phyloP scores from a whole-genome alignment of 2,329 filamentous ascomycete genomes.

The Cadophora sp. region DNA sequence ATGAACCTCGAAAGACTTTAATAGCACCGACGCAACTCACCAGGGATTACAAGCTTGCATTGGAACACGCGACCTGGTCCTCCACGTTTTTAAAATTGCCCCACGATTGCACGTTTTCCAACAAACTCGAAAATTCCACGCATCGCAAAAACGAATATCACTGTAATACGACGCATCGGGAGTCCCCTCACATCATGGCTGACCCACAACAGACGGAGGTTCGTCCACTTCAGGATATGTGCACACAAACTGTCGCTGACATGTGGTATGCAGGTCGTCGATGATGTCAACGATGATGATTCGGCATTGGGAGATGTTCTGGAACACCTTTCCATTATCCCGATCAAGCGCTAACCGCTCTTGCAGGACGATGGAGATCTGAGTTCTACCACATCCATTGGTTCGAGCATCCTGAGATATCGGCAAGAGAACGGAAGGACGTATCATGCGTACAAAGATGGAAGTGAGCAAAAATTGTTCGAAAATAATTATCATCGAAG shows the following conservation, averaged over 20 bases:
- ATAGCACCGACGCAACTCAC: neutral
- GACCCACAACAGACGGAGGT: constrained; percentile 6
- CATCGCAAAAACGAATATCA: neutral
- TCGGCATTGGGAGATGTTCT: constrained; percentile 16
- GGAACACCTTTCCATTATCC: neutral
- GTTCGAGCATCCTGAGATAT: constrained; percentile 47
- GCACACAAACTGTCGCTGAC: neutral
- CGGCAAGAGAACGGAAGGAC: constrained; percentile 43
- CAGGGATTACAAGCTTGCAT: neutral
- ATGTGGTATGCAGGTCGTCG: constrained; percentile 1
- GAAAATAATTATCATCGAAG: neutral
- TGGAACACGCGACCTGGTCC: neutral
- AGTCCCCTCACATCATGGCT: neutral
- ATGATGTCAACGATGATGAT: constrained; percentile 18
- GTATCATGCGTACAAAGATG: constrained; percentile 32
- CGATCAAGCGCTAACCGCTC: neutral
- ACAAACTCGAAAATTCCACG: neutral
- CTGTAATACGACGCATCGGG: neutral
- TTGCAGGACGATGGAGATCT: constrained; percentile 9
- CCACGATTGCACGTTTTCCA: neutral
- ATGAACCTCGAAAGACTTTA: neutral
- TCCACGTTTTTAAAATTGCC: neutral
- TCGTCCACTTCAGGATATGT: neutral
- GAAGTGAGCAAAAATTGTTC: neutral
- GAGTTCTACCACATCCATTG: constrained; percentile 29